These are phyloP conservation scores for Phoma sp. DNA, from an alignment of 2,329 filamentous ascomycete genomes.

Conservation along the genomic window DNA sequence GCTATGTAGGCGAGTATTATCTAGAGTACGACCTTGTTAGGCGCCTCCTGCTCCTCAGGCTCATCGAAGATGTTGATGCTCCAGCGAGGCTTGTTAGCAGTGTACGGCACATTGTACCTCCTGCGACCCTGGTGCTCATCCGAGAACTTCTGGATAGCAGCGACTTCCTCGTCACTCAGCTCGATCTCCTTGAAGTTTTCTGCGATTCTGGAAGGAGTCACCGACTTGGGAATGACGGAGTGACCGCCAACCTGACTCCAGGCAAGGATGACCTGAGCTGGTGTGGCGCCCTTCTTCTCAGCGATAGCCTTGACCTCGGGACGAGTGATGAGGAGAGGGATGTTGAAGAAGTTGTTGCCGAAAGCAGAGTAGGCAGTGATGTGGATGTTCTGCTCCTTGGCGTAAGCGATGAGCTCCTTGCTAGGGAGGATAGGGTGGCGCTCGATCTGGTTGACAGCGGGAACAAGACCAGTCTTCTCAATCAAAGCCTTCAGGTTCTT, in stretches of 20 bases:
- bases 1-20: not conserved
- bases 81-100: constrained; percentile 53
- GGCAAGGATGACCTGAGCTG: constrained; percentile 81
- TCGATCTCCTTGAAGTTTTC: constrained; percentile 43
- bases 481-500: constrained; percentile 61
- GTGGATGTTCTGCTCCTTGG: constrained; percentile 43
- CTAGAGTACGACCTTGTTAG: constrained; percentile 28
- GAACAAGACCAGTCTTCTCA: constrained; percentile 52
- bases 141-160: constrained; percentile 56
- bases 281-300: constrained; percentile 67
- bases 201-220: constrained; percentile 35
- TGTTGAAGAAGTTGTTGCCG: constrained; percentile 51
- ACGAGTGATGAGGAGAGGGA: constrained; percentile 70
- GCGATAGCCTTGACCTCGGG: constrained; percentile 74
- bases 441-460: constrained; percentile 43
- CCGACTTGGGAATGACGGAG: constrained; percentile 42
- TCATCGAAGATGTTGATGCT: constrained; percentile 39
- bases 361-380: constrained; percentile 54
- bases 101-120: constrained; percentile 44
- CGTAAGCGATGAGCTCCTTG: constrained; percentile 39
- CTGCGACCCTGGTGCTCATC: constrained; percentile 50
- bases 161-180: constrained; percentile 31
- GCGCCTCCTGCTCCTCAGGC: constrained; percentile 41
- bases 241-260: constrained; percentile 78
- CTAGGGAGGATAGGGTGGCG: constrained; percentile 40